phyloP scores from a whole-genome alignment of 2,329 filamentous ascomycete genomes.

The Aureobasidium uvarum region DNA sequence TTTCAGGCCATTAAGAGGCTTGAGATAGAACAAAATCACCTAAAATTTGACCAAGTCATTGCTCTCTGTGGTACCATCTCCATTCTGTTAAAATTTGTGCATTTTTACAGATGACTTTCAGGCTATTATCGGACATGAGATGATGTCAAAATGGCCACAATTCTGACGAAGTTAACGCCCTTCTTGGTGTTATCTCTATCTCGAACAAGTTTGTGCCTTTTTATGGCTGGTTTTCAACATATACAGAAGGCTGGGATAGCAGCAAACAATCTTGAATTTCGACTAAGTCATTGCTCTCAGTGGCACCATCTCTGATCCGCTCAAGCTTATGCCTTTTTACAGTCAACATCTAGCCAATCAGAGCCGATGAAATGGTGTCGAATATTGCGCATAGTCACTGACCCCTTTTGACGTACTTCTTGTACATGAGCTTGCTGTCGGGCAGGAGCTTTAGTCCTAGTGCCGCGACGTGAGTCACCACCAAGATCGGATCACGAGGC shows the following conservation, averaged over 20 bases:
- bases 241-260: too few relatives aligned
- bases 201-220: background rate
- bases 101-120: background rate
- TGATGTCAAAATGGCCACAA: background rate
- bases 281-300: too few relatives aligned
- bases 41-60: background rate
- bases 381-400: background rate
- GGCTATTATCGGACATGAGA: background rate
- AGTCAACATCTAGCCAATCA: too few relatives aligned
- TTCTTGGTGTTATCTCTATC: too few relatives aligned
- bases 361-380: background rate
- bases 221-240: background rate
- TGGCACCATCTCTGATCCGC: too few relatives aligned
- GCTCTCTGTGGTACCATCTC: background rate
- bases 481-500: too few relatives aligned
- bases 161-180: too few relatives aligned
- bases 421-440: background rate
- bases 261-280: too few relatives aligned
- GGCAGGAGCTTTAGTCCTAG: too few relatives aligned
- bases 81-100: background rate
- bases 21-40: background rate
- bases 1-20: background rate
- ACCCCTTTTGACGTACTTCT: background rate
- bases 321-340: too few relatives aligned
- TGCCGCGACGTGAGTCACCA: too few relatives aligned